Evolutionary conservation across 345 rosid species (phyloP).

Genomic region (Adansonia digitata): DNA sequence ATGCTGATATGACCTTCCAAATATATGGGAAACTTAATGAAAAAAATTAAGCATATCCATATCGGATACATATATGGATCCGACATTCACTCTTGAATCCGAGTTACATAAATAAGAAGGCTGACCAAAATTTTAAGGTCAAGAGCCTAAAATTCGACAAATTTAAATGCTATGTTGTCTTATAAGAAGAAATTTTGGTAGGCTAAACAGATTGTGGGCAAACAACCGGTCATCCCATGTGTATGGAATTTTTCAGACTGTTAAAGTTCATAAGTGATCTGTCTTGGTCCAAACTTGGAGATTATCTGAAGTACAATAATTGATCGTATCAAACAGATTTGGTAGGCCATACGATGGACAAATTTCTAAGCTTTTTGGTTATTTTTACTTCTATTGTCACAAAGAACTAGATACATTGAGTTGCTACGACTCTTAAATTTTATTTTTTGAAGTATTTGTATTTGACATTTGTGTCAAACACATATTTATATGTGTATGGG

Average conservation of each 20-base stretch:
- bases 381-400: neutral
- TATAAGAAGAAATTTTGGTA: neutral
- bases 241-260: conserved; percentile 8
- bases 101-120: neutral
- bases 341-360: neutral
- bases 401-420: neutral
- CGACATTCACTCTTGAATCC: too few relatives aligned
- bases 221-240: conserved; percentile 13
- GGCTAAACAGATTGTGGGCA: conserved; percentile 2
- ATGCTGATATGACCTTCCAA: too few relatives aligned
- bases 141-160: neutral
- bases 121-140: too few relatives aligned
- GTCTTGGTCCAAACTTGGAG: neutral
- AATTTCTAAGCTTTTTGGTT: neutral
- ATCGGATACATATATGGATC: too few relatives aligned
- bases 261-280: neutral
- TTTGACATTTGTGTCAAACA: too few relatives aligned
- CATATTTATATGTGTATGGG: too few relatives aligned
- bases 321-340: neutral
- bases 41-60: too few relatives aligned
- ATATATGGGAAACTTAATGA: too few relatives aligned
- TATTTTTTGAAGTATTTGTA: too few relatives aligned
- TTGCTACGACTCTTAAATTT: too few relatives aligned
- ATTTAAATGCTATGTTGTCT: neutral
- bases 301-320: conserved; percentile 7